Conservation (phyloP, 192 early-diverging fungal genomes). For the Dissophora ornata region DNA sequence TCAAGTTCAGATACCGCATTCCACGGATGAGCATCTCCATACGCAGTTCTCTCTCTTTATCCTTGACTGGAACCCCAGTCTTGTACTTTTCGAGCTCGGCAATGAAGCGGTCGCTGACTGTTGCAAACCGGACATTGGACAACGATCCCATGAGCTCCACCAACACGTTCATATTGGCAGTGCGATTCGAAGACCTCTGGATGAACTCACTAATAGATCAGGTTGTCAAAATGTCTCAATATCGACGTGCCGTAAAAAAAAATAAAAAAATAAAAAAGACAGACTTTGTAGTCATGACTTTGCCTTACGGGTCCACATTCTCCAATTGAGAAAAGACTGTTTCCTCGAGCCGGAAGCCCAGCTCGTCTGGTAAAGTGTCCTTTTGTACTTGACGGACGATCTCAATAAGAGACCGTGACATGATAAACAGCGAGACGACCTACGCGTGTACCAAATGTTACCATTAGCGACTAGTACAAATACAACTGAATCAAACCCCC, state of each 20-base stretch:
- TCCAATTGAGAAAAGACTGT: conserved; percentile 92
- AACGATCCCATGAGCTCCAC: conserved; percentile 93
- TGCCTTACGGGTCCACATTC: conserved; percentile 84
- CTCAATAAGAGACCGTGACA: conserved; percentile 88
- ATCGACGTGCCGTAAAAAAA: not conserved
- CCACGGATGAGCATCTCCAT: conserved; percentile 88
- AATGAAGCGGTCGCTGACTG: conserved; percentile 94
- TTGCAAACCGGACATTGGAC: conserved; percentile 89
- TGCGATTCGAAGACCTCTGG: conserved; percentile 78
- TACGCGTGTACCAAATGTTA: conserved; percentile 17
- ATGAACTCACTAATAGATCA: conserved; percentile 77
- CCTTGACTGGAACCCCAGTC: conserved; percentile 59
- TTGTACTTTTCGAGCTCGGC: conserved; percentile 85
- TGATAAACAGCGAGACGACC: conserved; percentile 83
- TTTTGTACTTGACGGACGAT: conserved; percentile 82
- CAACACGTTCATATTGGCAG: conserved; percentile 91
- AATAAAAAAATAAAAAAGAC: too few species aligned
- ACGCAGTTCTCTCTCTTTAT: conserved; percentile 78
- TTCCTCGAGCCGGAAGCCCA: conserved; percentile 92
- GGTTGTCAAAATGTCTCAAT: not conserved
- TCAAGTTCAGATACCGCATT: conserved; percentile 92
- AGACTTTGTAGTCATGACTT: too few species aligned
- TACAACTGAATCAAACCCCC: too few species aligned
- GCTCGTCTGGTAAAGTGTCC: conserved; percentile 79
- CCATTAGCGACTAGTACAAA: not conserved